Base-by-base conservation (phyloP, 2,329 filamentous ascomycete species). In the Verticillium alfalfae region DNA sequence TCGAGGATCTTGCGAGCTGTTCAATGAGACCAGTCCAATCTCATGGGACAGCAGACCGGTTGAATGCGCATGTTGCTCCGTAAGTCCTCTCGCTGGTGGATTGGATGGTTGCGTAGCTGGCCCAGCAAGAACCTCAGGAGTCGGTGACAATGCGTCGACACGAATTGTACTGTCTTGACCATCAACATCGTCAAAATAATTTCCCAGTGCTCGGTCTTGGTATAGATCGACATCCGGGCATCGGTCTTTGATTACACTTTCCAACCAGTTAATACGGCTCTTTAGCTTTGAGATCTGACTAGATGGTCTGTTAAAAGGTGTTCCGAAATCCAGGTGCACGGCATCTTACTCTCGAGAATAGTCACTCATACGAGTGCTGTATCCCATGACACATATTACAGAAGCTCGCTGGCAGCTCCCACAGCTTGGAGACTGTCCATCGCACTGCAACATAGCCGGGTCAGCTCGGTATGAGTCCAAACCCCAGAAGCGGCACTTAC, bases 1-100 rank as follows among this genome's bases (percentile, higher is more conserved):
- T 61, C 79, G 74, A 3, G 78, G 78, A 22, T 81, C 80, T 54
- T 75, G 73, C 31, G 77, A 79, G 3, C 74, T 74, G 1, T 78
- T 79, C 1, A 84, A 70, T 0, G 82, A 82, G 0, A 85, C 75
- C 15, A 85, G 67, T 0, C 82, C 82, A 16, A 84, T 82, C 63
- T 85, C 81, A 63, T 84, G 81, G 1, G 79, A 77, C 2, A 77
- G 66, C 3, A 61, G 52, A 15, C 61, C 66, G 65, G 64, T 58
- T 59, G 68, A 13, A 64, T 65, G 37, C 59, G 56, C 34, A 59
- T 61, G 36, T 64, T 49, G 1, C 64, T 66, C 49, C 60, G 57
- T 37, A 52, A 16, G n/a, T 12, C 16, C n/a, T 52, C 45, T 22
- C 22, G 12, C 22, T 7, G 18, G 18, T n/a, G 26, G 3, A 52